Evolutionary conservation across 2,329 filamentous ascomycete genomes (phyloP).

Genomic region (Penicillium griseofulvum): DNA sequence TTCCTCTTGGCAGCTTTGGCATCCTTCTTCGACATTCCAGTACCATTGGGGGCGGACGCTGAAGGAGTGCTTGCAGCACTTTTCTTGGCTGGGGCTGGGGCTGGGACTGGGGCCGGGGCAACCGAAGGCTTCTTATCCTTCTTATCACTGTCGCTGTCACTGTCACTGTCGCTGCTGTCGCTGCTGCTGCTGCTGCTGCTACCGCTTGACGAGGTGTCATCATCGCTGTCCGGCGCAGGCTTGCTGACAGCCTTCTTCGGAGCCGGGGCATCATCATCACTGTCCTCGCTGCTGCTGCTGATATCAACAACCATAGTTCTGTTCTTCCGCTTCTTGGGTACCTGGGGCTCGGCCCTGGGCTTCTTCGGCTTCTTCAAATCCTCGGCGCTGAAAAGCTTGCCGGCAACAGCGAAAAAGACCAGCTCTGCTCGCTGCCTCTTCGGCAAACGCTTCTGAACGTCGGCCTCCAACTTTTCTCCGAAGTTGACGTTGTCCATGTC

Average conservation of each 20-base stretch:
- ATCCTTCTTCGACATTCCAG: slow-evolving; percentile 7
- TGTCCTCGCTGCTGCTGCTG: slow-evolving; percentile 42
- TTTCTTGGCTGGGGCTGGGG: slow-evolving; percentile 1
- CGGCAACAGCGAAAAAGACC: slow-evolving; percentile 35
- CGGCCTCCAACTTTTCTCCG: slow-evolving; percentile 24
- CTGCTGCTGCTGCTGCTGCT: slow-evolving; percentile 24
- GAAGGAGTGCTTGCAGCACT: background rate
- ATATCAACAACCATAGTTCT: slow-evolving; percentile 43
- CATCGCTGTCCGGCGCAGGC: slow-evolving; percentile 16
- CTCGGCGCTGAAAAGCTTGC: slow-evolving; percentile 28
- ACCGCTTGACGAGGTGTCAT: slow-evolving; percentile 17
- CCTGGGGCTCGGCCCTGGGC: slow-evolving; percentile 18
- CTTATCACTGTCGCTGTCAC: slow-evolving; percentile 20
- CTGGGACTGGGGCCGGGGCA: background rate
- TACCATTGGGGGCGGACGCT: background rate
- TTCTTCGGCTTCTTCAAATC: slow-evolving; percentile 26
- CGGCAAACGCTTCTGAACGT: slow-evolving; percentile 30
- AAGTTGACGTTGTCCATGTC: slow-evolving; percentile 23
- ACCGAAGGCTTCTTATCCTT: no score
- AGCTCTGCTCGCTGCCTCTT: slow-evolving; percentile 41
- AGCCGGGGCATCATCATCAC: slow-evolving; percentile 16
- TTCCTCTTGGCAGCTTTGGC: slow-evolving; percentile 7
- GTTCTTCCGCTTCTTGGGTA: slow-evolving; percentile 44
- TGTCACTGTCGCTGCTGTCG: slow-evolving; percentile 24
- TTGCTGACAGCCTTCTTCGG: slow-evolving; percentile 18